Conservation (phyloP, 2,329 filamentous ascomycete species). For the Aspergillus fijiensis region DNA sequence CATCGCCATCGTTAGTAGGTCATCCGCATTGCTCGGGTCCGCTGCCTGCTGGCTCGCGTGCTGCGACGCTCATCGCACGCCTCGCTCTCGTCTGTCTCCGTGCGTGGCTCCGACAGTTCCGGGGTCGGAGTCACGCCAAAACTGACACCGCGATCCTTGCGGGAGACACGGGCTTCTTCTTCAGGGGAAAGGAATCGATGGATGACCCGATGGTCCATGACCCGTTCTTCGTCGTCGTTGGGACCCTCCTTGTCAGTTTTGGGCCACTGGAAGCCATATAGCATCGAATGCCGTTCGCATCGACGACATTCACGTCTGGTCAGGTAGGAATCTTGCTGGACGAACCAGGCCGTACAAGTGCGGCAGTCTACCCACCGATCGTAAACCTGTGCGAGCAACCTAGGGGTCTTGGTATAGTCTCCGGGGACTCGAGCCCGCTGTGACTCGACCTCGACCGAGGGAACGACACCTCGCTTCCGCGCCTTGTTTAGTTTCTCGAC, state of each 20-base stretch:
- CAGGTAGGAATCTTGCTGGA: conserved; percentile 84
- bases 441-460: conserved; percentile 40
- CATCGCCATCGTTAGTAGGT: conserved; percentile 32
- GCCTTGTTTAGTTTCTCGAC: conserved; percentile 22
- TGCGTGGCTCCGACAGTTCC: conserved; percentile 38
- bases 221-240: conserved; percentile 64
- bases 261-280: conserved; percentile 94
- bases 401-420: conserved; percentile 78
- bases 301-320: conserved; percentile 83
- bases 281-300: conserved; percentile 91
- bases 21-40: conserved; percentile 35
- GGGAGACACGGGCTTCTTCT: conserved; percentile 56
- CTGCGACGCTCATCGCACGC: conserved; percentile 34
- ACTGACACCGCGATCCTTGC: conserved; percentile 39
- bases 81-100: conserved; percentile 41
- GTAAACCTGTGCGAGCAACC: conserved; percentile 73
- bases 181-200: conserved; percentile 77
- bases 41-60: conserved; percentile 36
- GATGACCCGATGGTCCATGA: conserved; percentile 82
- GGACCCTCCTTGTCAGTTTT: conserved; percentile 83
- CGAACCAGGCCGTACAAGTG: conserved; percentile 77
- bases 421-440: conserved; percentile 59
- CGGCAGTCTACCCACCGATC: conserved; percentile 85
- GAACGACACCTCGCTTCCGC: conserved; percentile 31
- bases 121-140: conserved; percentile 39